Evolutionary conservation across 2,329 filamentous ascomycete genomes (phyloP).

Genomic region (Hypoxylon sp.): DNA sequence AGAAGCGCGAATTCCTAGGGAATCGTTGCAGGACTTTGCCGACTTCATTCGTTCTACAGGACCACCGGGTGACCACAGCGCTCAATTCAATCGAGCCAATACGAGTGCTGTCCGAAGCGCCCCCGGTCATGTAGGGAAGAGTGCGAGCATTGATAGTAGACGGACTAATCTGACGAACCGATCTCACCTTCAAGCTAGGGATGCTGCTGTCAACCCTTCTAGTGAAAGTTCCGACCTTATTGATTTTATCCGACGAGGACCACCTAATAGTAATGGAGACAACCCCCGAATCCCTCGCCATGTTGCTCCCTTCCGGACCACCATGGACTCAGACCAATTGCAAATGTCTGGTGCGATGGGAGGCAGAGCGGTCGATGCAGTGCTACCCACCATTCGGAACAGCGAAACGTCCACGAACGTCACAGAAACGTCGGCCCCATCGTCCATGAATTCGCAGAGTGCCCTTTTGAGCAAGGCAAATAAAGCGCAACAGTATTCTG

Average conservation of each 20-base stretch:
- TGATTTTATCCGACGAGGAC: constrained; percentile 93
- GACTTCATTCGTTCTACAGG: constrained; percentile 91
- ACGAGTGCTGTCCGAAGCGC: constrained; percentile 53
- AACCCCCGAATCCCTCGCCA: constrained; percentile 81
- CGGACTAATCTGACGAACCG: constrained; percentile 59
- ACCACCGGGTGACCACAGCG: constrained; percentile 63
- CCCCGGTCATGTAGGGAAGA: constrained; percentile 53
- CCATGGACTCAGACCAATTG: constrained; percentile 85
- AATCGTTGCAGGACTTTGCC: constrained; percentile 85
- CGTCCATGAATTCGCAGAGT: constrained; percentile 80
- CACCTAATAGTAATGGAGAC: constrained; percentile 69
- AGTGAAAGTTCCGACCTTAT: constrained; percentile 88
- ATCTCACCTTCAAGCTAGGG: constrained; percentile 76
- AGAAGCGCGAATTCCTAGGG: constrained; percentile 77
- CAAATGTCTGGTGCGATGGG: constrained; percentile 66
- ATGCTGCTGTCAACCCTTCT: constrained; percentile 72
- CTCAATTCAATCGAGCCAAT: constrained; percentile 44
- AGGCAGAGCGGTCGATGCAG: constrained; percentile 69
- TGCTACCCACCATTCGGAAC: constrained; percentile 67
- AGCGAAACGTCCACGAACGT: constrained; percentile 69
- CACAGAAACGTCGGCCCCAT: constrained; percentile 72
- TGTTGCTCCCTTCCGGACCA: constrained; percentile 87
- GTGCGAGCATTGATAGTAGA: constrained; percentile 56
- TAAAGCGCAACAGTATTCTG: constrained; percentile 54
- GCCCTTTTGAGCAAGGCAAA: constrained; percentile 69